A percentile compares a stretch with the other conserved stretches of the same genome.
Evolutionary conservation across 73 alveolate species (phyloP).

Genomic region (Loxodes magnus): DNA sequence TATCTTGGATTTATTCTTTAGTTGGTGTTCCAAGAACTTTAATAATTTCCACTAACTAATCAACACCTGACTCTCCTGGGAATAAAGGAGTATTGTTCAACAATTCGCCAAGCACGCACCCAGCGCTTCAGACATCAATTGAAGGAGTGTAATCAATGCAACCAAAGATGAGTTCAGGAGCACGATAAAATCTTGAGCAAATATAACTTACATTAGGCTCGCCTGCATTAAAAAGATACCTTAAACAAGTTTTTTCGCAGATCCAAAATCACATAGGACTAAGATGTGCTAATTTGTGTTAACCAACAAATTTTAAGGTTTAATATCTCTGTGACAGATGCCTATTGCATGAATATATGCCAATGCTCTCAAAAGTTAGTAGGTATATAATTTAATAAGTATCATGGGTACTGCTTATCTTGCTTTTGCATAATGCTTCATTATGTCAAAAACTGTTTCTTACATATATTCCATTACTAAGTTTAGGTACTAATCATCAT

Average conservation of each 20-base stretch:
- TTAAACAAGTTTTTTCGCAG: conserved; percentile 72
- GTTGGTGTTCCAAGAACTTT: conserved; percentile 81
- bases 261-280: conserved; percentile 88
- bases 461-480: conserved; percentile 74
- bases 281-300: conserved; percentile 35
- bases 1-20: conserved; percentile 56
- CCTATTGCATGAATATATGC: conserved; percentile 80
- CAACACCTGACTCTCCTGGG: conserved; percentile 67
- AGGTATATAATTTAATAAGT: conserved; percentile 84
- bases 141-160: conserved; percentile 78
- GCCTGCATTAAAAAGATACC: no score
- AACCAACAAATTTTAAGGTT: conserved; percentile 68
- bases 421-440: conserved; percentile 74
- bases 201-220: conserved; percentile 90
- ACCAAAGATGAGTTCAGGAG: conserved; percentile 94
- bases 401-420: conserved; percentile 76
- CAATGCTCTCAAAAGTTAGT: conserved; percentile 37
- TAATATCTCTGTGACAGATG: conserved; percentile 76
- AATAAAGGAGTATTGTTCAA: conserved; percentile 62
- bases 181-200: conserved; percentile 75
- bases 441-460: conserved; percentile 52
- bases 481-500: conserved; percentile 55
- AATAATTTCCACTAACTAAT: conserved; percentile 67
- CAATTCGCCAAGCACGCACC: conserved; percentile 86
- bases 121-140: conserved; percentile 76